phyloP scores from a whole-genome alignment of 495 filamentous ascomycete species.

The Pyronema omphalodes region DNA sequence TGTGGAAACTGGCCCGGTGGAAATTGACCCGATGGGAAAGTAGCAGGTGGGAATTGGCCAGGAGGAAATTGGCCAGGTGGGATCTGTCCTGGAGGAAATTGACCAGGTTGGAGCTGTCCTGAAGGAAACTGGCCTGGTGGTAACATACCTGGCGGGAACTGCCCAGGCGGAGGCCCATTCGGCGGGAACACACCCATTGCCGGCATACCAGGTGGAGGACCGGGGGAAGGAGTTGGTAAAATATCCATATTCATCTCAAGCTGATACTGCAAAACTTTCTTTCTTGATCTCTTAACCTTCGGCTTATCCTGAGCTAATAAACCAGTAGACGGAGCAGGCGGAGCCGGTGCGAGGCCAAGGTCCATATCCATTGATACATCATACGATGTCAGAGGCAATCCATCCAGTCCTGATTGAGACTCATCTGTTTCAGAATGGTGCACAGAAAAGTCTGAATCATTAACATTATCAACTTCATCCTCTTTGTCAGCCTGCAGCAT shows the following conservation, averaged over 20 bases:
- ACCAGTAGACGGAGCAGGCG: background rate
- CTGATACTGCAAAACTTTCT: too few relatives aligned
- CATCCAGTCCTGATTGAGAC: conserved; percentile 24
- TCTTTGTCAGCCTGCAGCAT: conserved; percentile 24
- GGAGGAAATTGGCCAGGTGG: too few relatives aligned
- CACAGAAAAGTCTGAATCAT: conserved; percentile 33
- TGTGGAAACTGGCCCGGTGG: too few relatives aligned
- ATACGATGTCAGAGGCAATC: conserved; percentile 6
- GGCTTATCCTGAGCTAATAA: background rate
- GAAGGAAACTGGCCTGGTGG: background rate
- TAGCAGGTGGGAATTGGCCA: too few relatives aligned
- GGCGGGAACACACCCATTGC: conserved; percentile 2
- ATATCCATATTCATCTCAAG: too few relatives aligned
- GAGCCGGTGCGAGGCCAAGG: background rate
- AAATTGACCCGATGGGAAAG: too few relatives aligned
- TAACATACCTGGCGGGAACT: background rate
- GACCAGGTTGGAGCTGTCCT: background rate
- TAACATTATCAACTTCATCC: conserved; percentile 17
- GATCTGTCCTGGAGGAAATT: too few relatives aligned
- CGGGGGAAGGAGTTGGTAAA: too few relatives aligned
- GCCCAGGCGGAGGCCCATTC: background rate
- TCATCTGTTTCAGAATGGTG: conserved; percentile 20
- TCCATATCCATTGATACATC: background rate
- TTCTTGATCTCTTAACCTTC: background rate
- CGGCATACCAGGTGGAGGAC: background rate